phyloP scores from a whole-genome alignment of 139 green algal species.

The Picochlorum sp. region DNA sequence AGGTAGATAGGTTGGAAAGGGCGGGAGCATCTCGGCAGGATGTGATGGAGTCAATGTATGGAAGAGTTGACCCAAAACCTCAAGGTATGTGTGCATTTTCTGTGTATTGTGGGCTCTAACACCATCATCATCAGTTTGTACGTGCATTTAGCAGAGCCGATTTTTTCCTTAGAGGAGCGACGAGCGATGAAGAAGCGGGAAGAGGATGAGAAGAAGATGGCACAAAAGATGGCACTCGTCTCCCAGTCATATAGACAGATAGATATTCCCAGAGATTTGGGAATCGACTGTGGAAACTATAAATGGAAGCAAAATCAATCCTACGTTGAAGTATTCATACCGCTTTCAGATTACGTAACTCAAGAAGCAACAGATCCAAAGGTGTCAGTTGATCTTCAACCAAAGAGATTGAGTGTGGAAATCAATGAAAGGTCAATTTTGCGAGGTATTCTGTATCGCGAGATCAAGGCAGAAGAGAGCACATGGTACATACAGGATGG shows the following conservation, averaged over 20 bases:
- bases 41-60: slow-evolving; percentile 85
- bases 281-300: slow-evolving; percentile 44
- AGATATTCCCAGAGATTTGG: slow-evolving; percentile 34
- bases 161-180: slow-evolving; percentile 43
- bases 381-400: slow-evolving; percentile 28
- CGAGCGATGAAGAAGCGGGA: slow-evolving; percentile 25
- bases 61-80: slow-evolving; percentile 66
- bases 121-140: slow-evolving; percentile 16
- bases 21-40: slow-evolving; percentile 46
- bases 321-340: slow-evolving; percentile 64
- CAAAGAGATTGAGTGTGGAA: slow-evolving; percentile 29
- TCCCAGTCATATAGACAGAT: slow-evolving; percentile 23
- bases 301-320: slow-evolving; percentile 81
- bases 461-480: slow-evolving; percentile 68
- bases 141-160: slow-evolving; percentile 10
- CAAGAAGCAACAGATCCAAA: slow-evolving; percentile 7
- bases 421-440: slow-evolving; percentile 39
- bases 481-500: slow-evolving; percentile 61
- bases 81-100: slow-evolving; percentile 22
- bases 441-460: slow-evolving; percentile 36
- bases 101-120: neutral
- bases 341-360: slow-evolving; percentile 27
- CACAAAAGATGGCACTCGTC: slow-evolving; percentile 4
- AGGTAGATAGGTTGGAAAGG: slow-evolving; percentile 81
- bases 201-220: slow-evolving; percentile 12